Percentiles rank a stretch among this genome's conserved stretches.
Conservation (phyloP, 495 filamentous ascomycete genomes). For the Niebla homalea region DNA sequence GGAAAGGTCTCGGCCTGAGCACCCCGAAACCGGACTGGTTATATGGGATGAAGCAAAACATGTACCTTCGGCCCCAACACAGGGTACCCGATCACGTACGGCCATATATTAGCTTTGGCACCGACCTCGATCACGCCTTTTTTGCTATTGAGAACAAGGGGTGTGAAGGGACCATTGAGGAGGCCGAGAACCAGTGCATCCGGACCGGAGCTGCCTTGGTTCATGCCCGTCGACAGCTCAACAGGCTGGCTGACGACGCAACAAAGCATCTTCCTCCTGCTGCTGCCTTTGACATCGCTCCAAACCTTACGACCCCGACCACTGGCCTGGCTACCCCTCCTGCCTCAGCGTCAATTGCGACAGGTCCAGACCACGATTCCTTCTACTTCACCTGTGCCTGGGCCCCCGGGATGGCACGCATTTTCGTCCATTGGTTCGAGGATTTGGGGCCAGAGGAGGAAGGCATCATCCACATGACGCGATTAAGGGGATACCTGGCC, state of each 20-base stretch:
- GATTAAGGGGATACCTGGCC: not conserved
- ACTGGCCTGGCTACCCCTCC: too few relatives aligned
- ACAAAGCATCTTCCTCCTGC: too few relatives aligned
- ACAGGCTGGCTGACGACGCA: not conserved
- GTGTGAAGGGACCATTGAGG: not conserved
- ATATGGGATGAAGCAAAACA: too few relatives aligned
- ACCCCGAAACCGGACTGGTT: too few relatives aligned
- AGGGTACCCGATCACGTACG: too few relatives aligned
- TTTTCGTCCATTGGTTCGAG: not conserved
- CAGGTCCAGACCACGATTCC: not conserved
- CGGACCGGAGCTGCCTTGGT: not conserved
- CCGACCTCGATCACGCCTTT: not conserved
- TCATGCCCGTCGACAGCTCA: not conserved
- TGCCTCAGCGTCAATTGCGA: not conserved
- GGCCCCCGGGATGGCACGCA: not conserved
- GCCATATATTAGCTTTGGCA: not conserved
- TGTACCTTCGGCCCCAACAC: too few relatives aligned
- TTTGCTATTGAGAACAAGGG: not conserved
- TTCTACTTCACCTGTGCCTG: not conserved
- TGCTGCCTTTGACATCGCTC: too few relatives aligned
- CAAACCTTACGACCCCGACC: too few relatives aligned
- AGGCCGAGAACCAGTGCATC: constrained; percentile 1
- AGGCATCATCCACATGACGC: not conserved
- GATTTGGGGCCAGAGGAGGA: not conserved
- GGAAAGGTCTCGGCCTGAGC: too few relatives aligned